phyloP scores from a whole-genome alignment of 75 land plant species.

The Cryptomeria japonica region DNA sequence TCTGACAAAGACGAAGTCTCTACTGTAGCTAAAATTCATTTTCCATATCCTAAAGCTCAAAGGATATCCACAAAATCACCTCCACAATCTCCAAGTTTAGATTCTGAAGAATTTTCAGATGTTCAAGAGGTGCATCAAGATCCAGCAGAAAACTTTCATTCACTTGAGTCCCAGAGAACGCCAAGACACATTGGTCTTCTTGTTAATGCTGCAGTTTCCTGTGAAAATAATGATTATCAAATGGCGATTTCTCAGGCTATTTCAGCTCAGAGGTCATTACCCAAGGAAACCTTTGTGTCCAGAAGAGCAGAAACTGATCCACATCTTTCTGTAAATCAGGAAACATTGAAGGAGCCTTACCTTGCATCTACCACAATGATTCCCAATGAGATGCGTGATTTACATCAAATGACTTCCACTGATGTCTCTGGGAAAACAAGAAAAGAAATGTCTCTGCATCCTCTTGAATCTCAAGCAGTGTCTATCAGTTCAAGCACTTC shows the following conservation, averaged over 20 bases:
- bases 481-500: not conserved
- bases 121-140: not conserved
- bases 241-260: not conserved
- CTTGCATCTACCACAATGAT: not conserved
- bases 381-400: not conserved
- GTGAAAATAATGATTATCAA: not conserved
- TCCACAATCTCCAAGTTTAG: slow-evolving; percentile 1
- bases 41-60: not conserved
- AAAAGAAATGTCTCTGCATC: not conserved
- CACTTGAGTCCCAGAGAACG: not conserved
- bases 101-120: not conserved
- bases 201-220: slow-evolving; percentile 1
- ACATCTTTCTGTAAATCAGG: not conserved
- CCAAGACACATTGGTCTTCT: not conserved
- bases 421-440: not conserved
- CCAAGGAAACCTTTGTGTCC: not conserved
- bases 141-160: not conserved
- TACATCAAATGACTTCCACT: not conserved
- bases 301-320: not conserved
- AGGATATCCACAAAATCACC: not conserved
- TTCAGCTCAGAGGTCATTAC: not conserved
- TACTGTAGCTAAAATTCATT: not conserved
- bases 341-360: not conserved
- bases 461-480: not conserved
- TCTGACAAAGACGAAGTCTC: slow-evolving; percentile 1